A percentile compares a stretch with the other conserved stretches of the same genome.
Conservation (phyloP, 495 filamentous ascomycete genomes). For the Penicillium cinerascens region DNA sequence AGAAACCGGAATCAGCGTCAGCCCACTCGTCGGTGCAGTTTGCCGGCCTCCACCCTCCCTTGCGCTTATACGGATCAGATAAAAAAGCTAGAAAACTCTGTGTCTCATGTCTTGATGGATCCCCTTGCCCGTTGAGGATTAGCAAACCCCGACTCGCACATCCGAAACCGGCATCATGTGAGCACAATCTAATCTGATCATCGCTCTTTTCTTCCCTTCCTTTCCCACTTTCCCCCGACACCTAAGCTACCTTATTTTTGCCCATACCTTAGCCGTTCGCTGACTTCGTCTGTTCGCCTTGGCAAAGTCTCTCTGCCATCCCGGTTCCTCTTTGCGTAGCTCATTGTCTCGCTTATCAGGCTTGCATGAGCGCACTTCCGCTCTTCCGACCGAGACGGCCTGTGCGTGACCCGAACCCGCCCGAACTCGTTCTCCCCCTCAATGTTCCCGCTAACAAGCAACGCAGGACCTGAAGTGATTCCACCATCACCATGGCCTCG, state of each 20-base stretch:
- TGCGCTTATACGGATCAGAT: slow-evolving; percentile 22
- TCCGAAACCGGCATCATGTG: slow-evolving; percentile 35
- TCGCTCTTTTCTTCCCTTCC: slow-evolving; percentile 25
- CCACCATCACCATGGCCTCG: slow-evolving; percentile 30
- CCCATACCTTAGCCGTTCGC: not conserved
- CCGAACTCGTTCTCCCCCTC: slow-evolving; percentile 18
- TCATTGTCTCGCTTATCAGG: slow-evolving; percentile 30
- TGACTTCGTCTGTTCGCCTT: not conserved
- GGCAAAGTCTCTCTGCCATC: slow-evolving; percentile 2
- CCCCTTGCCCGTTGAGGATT: not conserved
- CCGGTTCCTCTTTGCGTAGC: not conserved
- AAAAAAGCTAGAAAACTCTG: slow-evolving; percentile 12
- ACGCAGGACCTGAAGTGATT: slow-evolving; percentile 17
- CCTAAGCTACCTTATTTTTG: not conserved
- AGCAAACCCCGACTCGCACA: slow-evolving; percentile 9
- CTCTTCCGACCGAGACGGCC: slow-evolving; percentile 38
- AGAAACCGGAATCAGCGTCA: slow-evolving; percentile 8
- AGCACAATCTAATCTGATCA: slow-evolving; percentile 47
- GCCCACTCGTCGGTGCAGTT: slow-evolving; percentile 17
- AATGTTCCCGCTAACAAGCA: slow-evolving; percentile 16
- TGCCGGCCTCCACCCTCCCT: slow-evolving; percentile 12
- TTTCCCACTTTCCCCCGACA: slow-evolving; percentile 14
- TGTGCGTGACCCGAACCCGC: slow-evolving; percentile 27
- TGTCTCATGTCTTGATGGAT: not conserved
- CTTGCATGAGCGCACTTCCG: slow-evolving; percentile 40